phyloP scores from a whole-genome alignment of 768 basidiomycete species.

The Auriscalpium vulgare region DNA sequence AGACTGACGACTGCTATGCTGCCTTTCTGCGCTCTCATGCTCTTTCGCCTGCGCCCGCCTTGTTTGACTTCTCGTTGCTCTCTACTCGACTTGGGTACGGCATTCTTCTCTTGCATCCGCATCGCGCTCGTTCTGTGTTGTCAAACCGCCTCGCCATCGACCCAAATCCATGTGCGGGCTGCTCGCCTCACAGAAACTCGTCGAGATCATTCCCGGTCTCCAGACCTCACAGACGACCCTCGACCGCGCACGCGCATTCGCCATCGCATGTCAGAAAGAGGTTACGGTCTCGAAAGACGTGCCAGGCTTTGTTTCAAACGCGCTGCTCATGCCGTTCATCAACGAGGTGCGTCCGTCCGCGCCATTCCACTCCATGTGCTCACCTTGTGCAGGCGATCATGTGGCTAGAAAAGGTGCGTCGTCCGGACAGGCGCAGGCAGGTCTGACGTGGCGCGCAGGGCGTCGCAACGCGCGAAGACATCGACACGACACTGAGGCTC shows the following conservation, averaged over 20 bases:
- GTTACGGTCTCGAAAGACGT: conserved; percentile 88
- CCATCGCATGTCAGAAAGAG: conserved; percentile 88
- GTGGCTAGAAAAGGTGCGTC: conserved; percentile 74
- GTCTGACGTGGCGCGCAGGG: conserved; percentile 40
- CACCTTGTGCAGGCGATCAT: conserved; percentile 65
- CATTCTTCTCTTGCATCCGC: too few relatives aligned
- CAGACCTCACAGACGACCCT: conserved; percentile 80
- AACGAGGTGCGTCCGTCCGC: conserved; percentile 58
- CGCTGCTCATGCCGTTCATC: conserved; percentile 93
- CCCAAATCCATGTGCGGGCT: background rate
- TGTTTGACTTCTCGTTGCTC: too few relatives aligned
- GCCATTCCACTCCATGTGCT: background rate
- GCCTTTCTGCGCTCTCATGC: too few relatives aligned
- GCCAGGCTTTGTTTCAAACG: conserved; percentile 93
- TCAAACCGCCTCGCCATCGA: background rate
- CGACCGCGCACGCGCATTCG: conserved; percentile 71
- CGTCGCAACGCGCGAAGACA: conserved; percentile 87
- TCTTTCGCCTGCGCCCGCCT: too few relatives aligned
- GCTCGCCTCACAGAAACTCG: conserved; percentile 51
- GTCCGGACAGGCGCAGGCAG: background rate
- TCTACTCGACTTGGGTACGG: too few relatives aligned
- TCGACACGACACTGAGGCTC: conserved; percentile 87
- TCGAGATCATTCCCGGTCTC: conserved; percentile 90
- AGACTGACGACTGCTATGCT: background rate
- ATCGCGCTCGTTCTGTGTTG: background rate